Conservation (phyloP, 495 filamentous ascomycete genomes). For the Glonium stellatum region DNA sequence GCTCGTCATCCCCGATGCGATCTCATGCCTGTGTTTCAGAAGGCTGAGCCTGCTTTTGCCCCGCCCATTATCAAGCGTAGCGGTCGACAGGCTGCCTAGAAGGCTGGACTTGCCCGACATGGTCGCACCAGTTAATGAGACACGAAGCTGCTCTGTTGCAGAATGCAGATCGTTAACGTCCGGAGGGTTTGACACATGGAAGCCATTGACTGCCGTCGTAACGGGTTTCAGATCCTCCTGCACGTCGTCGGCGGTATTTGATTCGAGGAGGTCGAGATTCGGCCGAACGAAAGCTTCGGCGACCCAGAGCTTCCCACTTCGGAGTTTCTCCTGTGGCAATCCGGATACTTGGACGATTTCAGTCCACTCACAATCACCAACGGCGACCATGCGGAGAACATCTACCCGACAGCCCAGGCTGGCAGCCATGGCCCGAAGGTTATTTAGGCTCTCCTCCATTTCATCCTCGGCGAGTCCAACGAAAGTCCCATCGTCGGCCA, state of each 20-base stretch:
- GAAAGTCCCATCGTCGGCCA: slow-evolving; percentile 88
- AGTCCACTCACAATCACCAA: slow-evolving; percentile 79
- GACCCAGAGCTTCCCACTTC: slow-evolving; percentile 66
- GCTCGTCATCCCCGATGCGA: slow-evolving; percentile 83
- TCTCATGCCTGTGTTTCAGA: slow-evolving; percentile 90
- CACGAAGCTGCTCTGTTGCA: slow-evolving; percentile 68
- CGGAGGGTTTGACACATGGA: neutral
- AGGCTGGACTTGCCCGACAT: slow-evolving; percentile 92
- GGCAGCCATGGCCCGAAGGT: slow-evolving; percentile 79
- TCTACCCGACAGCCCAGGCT: slow-evolving; percentile 86
- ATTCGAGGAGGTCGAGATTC: slow-evolving; percentile 13
- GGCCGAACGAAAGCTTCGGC: slow-evolving; percentile 77
- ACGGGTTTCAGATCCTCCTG: slow-evolving; percentile 3
- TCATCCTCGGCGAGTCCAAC: slow-evolving; percentile 87
- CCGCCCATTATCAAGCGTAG: slow-evolving; percentile 82
- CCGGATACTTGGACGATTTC: slow-evolving; percentile 36
- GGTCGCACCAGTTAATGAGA: slow-evolving; percentile 84
- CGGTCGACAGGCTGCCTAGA: slow-evolving; percentile 79
- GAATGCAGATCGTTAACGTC: neutral
- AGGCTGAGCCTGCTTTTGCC: slow-evolving; percentile 81
- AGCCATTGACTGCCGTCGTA: slow-evolving; percentile 1
- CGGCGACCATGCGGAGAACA: slow-evolving; percentile 71
- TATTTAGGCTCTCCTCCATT: slow-evolving; percentile 79
- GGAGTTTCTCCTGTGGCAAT: slow-evolving; percentile 27
- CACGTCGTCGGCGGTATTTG: neutral